Conservation (phyloP, 768 basidiomycete species). For the Dentipellis sp. region DNA sequence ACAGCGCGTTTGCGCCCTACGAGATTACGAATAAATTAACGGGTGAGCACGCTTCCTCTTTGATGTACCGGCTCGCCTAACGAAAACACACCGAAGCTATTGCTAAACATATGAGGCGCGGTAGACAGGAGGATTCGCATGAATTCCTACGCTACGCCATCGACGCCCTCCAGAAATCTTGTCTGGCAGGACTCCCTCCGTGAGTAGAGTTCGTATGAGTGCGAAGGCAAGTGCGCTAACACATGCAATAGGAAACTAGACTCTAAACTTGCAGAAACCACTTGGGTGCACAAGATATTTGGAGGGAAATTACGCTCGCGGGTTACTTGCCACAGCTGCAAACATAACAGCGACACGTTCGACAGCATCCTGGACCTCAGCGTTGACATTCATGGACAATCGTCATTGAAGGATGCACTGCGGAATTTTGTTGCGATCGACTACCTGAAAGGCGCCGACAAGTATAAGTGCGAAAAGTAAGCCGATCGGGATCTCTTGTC, state of each 20-base stretch:
- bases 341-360: constrained; percentile 89
- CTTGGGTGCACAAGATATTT: constrained; percentile 92
- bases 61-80: neutral
- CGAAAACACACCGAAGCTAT: constrained; percentile 45
- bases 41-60: constrained; percentile 32
- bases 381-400: constrained; percentile 69
- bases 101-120: constrained; percentile 82
- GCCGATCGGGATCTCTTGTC: constrained; percentile 18
- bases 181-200: constrained; percentile 64
- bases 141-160: constrained; percentile 94
- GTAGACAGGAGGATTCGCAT: constrained; percentile 96
- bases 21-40: constrained; percentile 60
- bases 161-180: constrained; percentile 83
- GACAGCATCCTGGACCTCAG: constrained; percentile 93
- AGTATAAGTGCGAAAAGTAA: constrained; percentile 98
- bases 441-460: constrained; percentile 79
- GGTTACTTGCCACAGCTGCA: constrained; percentile 77
- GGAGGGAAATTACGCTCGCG: constrained; percentile 88
- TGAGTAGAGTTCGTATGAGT: constrained; percentile 28
- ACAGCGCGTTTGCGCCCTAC: constrained; percentile 48
- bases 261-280: constrained; percentile 67
- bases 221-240: neutral
- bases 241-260: constrained; percentile 49
- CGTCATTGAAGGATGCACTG: constrained; percentile 61
- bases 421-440: constrained; percentile 78